These are phyloP conservation scores for Cicer yamashitae DNA, from an alignment of 306 rosid genomes.

Conservation along the genomic window DNA sequence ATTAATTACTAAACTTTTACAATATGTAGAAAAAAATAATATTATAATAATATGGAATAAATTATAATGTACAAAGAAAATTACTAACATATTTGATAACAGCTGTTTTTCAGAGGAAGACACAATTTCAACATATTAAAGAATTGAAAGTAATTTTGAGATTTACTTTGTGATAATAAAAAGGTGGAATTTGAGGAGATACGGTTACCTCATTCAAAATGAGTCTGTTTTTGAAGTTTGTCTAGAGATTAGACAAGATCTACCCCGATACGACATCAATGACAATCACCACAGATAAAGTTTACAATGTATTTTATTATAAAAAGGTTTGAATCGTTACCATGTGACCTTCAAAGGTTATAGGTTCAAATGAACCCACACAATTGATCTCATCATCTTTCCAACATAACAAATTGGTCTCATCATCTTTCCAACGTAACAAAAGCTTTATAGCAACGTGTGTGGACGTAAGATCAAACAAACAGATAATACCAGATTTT, in stretches of 20 bases:
- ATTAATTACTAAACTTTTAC: too few relatives aligned
- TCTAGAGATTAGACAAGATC: neutral
- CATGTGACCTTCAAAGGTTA: neutral
- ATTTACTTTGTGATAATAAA: neutral
- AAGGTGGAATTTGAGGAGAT: neutral
- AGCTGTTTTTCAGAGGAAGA: neutral
- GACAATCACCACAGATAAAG: neutral
- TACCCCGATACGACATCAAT: neutral
- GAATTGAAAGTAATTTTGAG: neutral
- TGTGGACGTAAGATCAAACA: neutral
- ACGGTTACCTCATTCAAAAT: neutral
- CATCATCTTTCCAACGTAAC: slow-evolving; percentile 1
- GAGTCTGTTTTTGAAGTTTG: neutral
- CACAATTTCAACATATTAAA: neutral
- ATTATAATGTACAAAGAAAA: too few relatives aligned
- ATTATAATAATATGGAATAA: too few relatives aligned
- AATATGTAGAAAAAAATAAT: too few relatives aligned
- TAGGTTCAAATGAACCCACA: neutral
- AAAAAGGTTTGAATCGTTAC: neutral
- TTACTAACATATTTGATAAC: too few relatives aligned
- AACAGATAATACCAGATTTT: neutral
- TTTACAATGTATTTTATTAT: neutral
- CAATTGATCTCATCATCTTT: neutral
- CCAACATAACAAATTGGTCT: slow-evolving; percentile 1
- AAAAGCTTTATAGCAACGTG: neutral